Evolutionary conservation across 768 basidiomycete genomes (phyloP).

Genomic region (Boletus fagicola): DNA sequence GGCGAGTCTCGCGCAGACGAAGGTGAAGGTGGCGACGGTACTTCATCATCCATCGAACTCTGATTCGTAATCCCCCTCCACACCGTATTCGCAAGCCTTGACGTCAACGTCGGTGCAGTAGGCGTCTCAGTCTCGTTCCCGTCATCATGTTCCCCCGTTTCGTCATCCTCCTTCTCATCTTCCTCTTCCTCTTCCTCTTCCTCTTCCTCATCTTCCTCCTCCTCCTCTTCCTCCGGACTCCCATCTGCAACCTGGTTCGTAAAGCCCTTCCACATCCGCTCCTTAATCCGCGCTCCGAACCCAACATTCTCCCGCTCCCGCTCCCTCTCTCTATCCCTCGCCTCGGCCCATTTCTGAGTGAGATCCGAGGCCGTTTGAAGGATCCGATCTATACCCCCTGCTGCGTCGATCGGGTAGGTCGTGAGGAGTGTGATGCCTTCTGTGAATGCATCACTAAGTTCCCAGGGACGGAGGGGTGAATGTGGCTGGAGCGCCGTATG

Average conservation of each 20-base stretch:
- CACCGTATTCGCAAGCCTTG: constrained; percentile 58
- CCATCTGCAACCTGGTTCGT: constrained; percentile 48
- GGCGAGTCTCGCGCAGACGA: constrained; percentile 30
- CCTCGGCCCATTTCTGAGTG: constrained; percentile 47
- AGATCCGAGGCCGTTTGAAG: constrained; percentile 67
- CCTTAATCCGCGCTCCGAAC: constrained; percentile 55
- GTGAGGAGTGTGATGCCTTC: constrained; percentile 66
- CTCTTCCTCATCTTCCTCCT: constrained; percentile 37
- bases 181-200: constrained; percentile 12
- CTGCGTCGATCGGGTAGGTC: constrained; percentile 58
- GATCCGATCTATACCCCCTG: constrained; percentile 69
- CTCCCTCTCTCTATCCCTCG: constrained; percentile 27
- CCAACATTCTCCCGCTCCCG: constrained; percentile 37
- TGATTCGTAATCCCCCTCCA: constrained; percentile 80
- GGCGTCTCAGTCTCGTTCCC: constrained; percentile 47
- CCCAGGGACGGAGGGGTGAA: constrained; percentile 47
- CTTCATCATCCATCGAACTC: constrained; percentile 65
- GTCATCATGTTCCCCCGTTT: constrained; percentile 34
- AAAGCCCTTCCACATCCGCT: constrained; percentile 68
- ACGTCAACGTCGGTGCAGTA: constrained; percentile 40
- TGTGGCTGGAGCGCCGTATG: constrained; percentile 35
- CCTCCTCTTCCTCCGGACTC: constrained; percentile 28
- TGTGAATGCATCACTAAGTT: constrained; percentile 61
- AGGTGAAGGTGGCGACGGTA: constrained; percentile 40
- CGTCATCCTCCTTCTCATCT: constrained; percentile 33